Conservation (phyloP, 768 basidiomycete genomes). For the Daedaleopsis sinensis region DNA sequence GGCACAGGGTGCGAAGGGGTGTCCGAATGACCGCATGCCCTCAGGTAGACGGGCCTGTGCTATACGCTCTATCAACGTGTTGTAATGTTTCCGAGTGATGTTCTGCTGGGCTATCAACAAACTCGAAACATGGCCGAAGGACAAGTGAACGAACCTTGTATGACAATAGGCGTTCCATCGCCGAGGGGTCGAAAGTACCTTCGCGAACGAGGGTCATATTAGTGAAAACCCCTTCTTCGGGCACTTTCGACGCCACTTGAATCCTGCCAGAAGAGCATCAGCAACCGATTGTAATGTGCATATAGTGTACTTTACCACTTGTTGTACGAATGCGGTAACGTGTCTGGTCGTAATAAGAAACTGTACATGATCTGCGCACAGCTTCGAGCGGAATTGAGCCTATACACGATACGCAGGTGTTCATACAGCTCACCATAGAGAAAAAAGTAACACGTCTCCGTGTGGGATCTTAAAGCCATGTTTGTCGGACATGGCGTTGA, state of each 20-base stretch:
- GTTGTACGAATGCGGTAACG: constrained; percentile 77
- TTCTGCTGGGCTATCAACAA: constrained; percentile 39
- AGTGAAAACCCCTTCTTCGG: constrained; percentile 58
- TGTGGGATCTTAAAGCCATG: constrained; percentile 74
- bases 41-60: constrained; percentile 37
- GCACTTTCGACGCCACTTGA: constrained; percentile 64
- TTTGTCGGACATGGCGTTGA: constrained; percentile 74
- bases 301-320: constrained; percentile 54
- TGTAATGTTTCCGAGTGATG: constrained; percentile 53
- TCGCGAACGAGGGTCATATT: constrained; percentile 63
- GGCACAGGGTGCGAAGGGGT: constrained; percentile 61
- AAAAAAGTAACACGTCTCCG: constrained; percentile 83
- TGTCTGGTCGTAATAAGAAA: constrained; percentile 78
- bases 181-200: constrained; percentile 54
- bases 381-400: constrained; percentile 36
- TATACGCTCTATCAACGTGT: constrained; percentile 49
- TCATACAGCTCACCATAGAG: constrained; percentile 57
- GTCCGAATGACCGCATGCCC: constrained; percentile 44
- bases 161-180: constrained; percentile 56
- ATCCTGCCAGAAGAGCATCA: constrained; percentile 55
- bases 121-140: neutral
- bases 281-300: neutral
- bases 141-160: constrained; percentile 44
- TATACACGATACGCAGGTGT: neutral
- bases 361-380: constrained; percentile 88